phyloP scores from a whole-genome alignment of 1,284 basidiomycete genomes.

The Microbotryum intermedium region DNA sequence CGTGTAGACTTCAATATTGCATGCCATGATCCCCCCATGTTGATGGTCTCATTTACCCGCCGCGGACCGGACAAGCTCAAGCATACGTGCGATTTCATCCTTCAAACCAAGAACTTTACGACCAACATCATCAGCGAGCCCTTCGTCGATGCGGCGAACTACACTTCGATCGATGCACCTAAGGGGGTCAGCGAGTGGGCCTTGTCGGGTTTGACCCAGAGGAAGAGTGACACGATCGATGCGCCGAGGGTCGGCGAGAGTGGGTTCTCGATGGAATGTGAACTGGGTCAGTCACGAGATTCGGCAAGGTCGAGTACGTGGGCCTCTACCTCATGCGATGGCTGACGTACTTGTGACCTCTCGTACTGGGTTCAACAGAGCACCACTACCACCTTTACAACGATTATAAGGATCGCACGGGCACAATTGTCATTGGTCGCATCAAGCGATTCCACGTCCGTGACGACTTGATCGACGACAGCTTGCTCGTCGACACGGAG shows the following conservation, averaged over 20 bases:
- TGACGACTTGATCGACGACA: slow-evolving; percentile 48
- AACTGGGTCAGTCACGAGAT: slow-evolving; percentile 47
- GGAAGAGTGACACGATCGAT: slow-evolving; percentile 54
- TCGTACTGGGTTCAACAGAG: slow-evolving; percentile 1
- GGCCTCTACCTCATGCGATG: neutral
- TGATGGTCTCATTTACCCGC: slow-evolving; percentile 54
- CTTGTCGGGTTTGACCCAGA: slow-evolving; percentile 59
- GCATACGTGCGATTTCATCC: slow-evolving; percentile 62
- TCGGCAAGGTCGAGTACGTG: neutral
- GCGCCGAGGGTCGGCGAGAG: slow-evolving; percentile 62
- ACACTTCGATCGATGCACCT: slow-evolving; percentile 58
- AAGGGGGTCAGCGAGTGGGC: slow-evolving; percentile 60
- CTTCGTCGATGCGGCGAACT: slow-evolving; percentile 63
- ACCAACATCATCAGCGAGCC: slow-evolving; percentile 56
- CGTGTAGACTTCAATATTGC: slow-evolving; percentile 39
- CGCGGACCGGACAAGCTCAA: slow-evolving; percentile 43
- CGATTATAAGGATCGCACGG: slow-evolving; percentile 41
- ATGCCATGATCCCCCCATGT: slow-evolving; percentile 55
- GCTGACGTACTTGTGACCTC: neutral
- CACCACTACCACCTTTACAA: slow-evolving; percentile 48
- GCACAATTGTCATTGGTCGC: slow-evolving; percentile 56
- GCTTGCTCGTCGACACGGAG: slow-evolving; percentile 49
- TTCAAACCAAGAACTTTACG: slow-evolving; percentile 59
- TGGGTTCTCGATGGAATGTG: slow-evolving; percentile 59
- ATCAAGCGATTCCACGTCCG: slow-evolving; percentile 57